phyloP scores from a whole-genome alignment of 768 basidiomycete genomes.

The Ramaria sp. region DNA sequence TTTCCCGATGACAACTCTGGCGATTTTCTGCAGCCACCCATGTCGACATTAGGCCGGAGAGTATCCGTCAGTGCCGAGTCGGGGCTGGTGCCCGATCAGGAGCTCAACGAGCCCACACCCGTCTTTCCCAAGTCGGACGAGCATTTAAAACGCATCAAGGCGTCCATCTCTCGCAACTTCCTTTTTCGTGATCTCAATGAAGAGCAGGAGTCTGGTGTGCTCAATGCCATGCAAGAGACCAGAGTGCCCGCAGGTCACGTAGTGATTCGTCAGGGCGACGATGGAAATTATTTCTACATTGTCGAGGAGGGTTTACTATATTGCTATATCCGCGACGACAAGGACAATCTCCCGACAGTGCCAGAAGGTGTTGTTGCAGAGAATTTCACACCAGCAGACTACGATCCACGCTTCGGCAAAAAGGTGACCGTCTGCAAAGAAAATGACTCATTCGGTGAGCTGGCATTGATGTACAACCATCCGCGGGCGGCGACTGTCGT shows the following conservation, averaged over 20 bases:
- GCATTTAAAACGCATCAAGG: slow-evolving; percentile 80
- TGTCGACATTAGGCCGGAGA: slow-evolving; percentile 75
- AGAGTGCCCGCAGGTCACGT: slow-evolving; percentile 61
- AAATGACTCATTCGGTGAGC: slow-evolving; percentile 86
- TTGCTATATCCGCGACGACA: slow-evolving; percentile 55
- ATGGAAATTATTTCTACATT: slow-evolving; percentile 96
- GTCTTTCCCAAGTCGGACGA: slow-evolving; percentile 69
- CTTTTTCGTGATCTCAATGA: slow-evolving; percentile 95
- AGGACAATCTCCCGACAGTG: slow-evolving; percentile 50
- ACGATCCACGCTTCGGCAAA: slow-evolving; percentile 62
- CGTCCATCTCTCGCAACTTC: slow-evolving; percentile 80
- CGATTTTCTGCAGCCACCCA: slow-evolving; percentile 64
- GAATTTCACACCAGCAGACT: slow-evolving; percentile 50
- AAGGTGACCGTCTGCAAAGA: slow-evolving; percentile 79
- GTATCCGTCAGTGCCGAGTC: slow-evolving; percentile 96
- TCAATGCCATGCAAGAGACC: slow-evolving; percentile 93
- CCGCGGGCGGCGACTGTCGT: slow-evolving; percentile 92
- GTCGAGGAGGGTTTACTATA: slow-evolving; percentile 83
- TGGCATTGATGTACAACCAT: slow-evolving; percentile 97
- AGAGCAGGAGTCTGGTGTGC: slow-evolving; percentile 86
- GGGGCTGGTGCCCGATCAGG: slow-evolving; percentile 63
- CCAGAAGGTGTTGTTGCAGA: slow-evolving; percentile 23
- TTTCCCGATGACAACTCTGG: slow-evolving; percentile 48
- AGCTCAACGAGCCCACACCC: slow-evolving; percentile 56
- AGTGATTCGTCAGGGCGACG: slow-evolving; percentile 95